Base-by-base conservation (phyloP, 2,329 filamentous ascomycete species). In the Penicillium paneum region DNA sequence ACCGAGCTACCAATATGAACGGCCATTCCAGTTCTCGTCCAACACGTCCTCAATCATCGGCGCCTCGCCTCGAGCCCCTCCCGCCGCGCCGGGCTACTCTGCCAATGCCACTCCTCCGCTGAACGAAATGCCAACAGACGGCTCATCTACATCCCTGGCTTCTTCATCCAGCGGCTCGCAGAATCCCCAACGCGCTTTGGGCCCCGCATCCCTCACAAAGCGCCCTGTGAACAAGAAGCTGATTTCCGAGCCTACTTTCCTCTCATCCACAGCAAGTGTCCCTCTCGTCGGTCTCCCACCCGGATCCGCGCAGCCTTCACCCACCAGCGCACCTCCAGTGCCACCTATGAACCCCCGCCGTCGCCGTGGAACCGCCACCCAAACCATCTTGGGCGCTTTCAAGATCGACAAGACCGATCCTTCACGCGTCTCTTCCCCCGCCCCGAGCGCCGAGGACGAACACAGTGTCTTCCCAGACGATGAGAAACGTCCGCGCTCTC, bases 281-380 rank as follows among this genome's bases (percentile, higher is more conserved):
- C 82, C 84, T 42, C 80, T 81, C 0, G 75, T 85, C 34, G 81
- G 80, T 34, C 74, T 86, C 11, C 82, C 83, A 13, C 65, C 77
- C n/a, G 80, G 80, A 28, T 79, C 81, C 2, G 80, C 78, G 5
- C 71, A 78, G 73, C 68, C 83, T 82, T 53, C 81, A 80, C 44
- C 76, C 75, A 60, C 68, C 71, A n/a, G 70, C 76, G 1, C 52
- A 28, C 81, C 82, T 11, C 81, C 83, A 1, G 69, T 85, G 7
- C 82, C 83, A 28, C 79, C 81, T 0, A 82, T 84, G 77, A 85
- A 85, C 63, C 82, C 83, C 1, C 79, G 80, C 54, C 77, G 83
- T 40, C 77, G 81, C 49, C 79, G 79, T 13, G 80, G 68, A 60
- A 77, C 66, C 47, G 74, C 67, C 60, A 78, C 68, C 29, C 76